Conservation (phyloP, 306 rosid genomes). For the Crataegus laevigata region DNA sequence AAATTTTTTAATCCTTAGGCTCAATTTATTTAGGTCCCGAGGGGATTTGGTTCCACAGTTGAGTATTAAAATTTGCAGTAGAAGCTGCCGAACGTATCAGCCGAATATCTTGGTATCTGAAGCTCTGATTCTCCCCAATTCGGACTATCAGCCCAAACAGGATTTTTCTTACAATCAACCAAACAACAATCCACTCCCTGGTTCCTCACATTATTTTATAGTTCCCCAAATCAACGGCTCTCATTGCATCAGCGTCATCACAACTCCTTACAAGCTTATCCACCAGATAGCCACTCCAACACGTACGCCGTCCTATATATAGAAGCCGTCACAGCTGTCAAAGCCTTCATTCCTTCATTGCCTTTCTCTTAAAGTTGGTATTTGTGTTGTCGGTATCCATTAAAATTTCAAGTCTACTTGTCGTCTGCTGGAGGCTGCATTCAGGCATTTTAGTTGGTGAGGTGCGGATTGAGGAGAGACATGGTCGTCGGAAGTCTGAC, state of each 20-base stretch:
- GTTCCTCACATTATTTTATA: not conserved
- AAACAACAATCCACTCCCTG: not conserved
- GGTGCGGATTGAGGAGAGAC: not conserved
- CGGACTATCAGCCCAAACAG: constrained; percentile 25
- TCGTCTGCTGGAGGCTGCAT: not conserved
- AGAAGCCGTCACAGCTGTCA: not conserved
- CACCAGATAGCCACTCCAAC: not conserved
- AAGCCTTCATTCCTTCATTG: not conserved
- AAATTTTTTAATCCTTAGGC: too few relatives aligned
- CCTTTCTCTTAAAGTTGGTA: not conserved
- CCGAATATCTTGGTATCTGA: constrained; percentile 47
- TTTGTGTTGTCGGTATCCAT: not conserved
- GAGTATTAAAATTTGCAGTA: not conserved
- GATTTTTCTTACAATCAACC: constrained; percentile 16
- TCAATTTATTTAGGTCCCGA: too few relatives aligned
- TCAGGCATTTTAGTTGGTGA: not conserved
- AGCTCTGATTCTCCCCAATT: constrained; percentile 39
- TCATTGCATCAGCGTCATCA: not conserved
- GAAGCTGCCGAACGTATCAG: constrained; percentile 20
- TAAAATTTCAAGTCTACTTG: not conserved
- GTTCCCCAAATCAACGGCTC: not conserved
- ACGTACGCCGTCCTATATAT: not conserved
- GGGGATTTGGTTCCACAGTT: too few relatives aligned
- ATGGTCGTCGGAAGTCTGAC: constrained; percentile 17
- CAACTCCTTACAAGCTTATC: not conserved